phyloP scores from a whole-genome alignment of 345 rosid genomes.

The Pugionium dolabratum region DNA sequence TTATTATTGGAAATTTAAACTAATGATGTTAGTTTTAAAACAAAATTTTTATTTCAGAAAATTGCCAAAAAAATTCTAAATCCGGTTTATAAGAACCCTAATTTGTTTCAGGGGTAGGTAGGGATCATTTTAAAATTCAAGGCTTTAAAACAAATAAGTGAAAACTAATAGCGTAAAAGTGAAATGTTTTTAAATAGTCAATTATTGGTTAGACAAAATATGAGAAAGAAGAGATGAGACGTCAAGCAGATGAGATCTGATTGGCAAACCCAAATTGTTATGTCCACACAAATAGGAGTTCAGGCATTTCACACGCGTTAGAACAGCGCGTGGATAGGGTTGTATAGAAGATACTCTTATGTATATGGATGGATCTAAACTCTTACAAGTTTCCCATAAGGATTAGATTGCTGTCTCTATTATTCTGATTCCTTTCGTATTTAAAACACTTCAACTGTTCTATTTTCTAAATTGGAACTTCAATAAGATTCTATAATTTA shows the following conservation, averaged over 20 bases:
- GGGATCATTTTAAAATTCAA: no score
- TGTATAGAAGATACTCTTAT: neutral
- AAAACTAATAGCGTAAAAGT: neutral
- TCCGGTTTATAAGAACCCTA: no score
- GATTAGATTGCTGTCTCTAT: conserved; percentile 10
- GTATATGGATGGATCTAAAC: conserved; percentile 17
- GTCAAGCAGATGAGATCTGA: conserved; percentile 23
- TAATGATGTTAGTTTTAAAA: no score
- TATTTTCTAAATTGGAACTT: neutral
- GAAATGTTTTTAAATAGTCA: neutral
- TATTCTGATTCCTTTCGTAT: conserved; percentile 24
- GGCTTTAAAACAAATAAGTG: neutral
- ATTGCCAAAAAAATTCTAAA: no score
- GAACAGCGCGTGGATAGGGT: conserved; percentile 21
- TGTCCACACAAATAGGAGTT: conserved; percentile 36
- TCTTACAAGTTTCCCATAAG: conserved; percentile 28
- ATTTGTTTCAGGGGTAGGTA: no score
- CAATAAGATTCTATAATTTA: neutral
- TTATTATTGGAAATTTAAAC: no score
- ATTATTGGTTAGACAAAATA: conserved; percentile 30
- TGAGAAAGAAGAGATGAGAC: conserved; percentile 30
- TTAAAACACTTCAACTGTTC: neutral
- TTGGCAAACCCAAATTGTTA: neutral
- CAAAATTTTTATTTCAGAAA: no score
- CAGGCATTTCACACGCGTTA: neutral